phyloP scores from a whole-genome alignment of 345 rosid species.

The Raphanus sativus region DNA sequence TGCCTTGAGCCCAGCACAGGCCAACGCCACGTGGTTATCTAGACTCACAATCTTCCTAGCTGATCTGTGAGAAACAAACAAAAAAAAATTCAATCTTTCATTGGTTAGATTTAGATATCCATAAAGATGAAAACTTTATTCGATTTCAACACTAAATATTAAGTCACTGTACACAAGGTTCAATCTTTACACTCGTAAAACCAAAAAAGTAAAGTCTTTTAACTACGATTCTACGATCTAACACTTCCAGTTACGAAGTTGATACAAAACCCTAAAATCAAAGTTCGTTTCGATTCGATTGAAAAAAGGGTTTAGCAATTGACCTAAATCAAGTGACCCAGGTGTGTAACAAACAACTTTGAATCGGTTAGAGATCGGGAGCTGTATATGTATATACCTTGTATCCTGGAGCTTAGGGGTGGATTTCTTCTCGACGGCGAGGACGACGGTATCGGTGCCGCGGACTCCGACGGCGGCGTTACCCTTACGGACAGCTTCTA shows the following conservation, averaged over 20 bases:
- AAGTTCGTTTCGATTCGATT: neutral
- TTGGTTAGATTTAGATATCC: neutral
- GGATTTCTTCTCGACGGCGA: constrained; percentile 96
- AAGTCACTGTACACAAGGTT: neutral
- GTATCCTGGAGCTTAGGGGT: constrained; percentile 93
- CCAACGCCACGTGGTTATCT: constrained; percentile 86
- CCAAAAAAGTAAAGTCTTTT: neutral
- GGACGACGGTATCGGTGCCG: constrained; percentile 85
- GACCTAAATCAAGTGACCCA: constrained; percentile 7
- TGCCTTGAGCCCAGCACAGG: constrained; percentile 84
- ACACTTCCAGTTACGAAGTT: neutral
- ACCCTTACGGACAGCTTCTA: constrained; percentile 96
- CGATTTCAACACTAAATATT: neutral
- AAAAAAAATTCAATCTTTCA: no score
- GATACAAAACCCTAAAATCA: neutral
- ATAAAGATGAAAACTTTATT: neutral
- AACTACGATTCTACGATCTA: constrained; percentile 17
- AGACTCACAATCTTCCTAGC: constrained; percentile 84
- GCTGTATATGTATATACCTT: constrained; percentile 39
- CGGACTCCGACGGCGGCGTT: constrained; percentile 99
- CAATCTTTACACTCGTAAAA: neutral
- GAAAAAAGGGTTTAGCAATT: no score
- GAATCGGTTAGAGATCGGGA: constrained; percentile 10
- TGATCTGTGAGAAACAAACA: constrained; percentile 46
- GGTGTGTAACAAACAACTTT: neutral